Percentiles rank a stretch among this genome's conserved stretches.
phyloP scores from a whole-genome alignment of 768 basidiomycete genomes.

The Agaricus blazei region DNA sequence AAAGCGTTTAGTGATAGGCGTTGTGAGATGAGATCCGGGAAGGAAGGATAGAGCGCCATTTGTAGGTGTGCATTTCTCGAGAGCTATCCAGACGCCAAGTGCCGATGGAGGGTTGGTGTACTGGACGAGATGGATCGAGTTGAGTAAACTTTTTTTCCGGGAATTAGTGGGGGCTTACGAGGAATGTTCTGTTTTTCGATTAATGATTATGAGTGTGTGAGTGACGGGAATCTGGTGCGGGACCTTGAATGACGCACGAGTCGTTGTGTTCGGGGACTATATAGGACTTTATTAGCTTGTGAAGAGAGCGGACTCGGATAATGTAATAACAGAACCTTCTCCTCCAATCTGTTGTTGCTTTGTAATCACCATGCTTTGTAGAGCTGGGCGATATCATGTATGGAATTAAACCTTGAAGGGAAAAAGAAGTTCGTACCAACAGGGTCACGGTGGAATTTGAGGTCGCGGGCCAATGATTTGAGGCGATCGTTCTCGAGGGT shows the following conservation, averaged over 20 bases:
- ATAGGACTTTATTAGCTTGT: neutral
- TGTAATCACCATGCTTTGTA: constrained; percentile 94
- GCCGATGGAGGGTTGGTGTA: constrained; percentile 92
- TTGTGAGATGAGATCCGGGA: constrained; percentile 81
- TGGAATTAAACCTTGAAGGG: neutral
- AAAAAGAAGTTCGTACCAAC: constrained; percentile 45
- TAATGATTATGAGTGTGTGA: neutral
- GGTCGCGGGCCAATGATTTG: constrained; percentile 63
- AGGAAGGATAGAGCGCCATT: constrained; percentile 89
- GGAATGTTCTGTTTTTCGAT: constrained; percentile 51
- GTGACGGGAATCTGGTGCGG: neutral
- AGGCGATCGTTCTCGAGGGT: constrained; percentile 79
- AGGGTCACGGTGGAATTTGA: constrained; percentile 83
- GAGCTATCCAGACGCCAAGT: constrained; percentile 94
- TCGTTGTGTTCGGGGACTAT: constrained; percentile 91
- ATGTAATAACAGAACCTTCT: constrained; percentile 50
- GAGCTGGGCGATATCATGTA: constrained; percentile 38
- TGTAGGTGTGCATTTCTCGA: constrained; percentile 77
- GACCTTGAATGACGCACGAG: constrained; percentile 52
- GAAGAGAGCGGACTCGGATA: neutral
- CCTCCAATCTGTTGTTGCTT: constrained; percentile 94
- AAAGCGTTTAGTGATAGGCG: constrained; percentile 78
- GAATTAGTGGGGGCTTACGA: constrained; percentile 37
- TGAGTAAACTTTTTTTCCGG: neutral
- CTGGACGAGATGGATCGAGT: constrained; percentile 29